Evolutionary conservation across 129 eudicot species (phyloP), one percentile per base, ranked within the genome.

Genomic region (Chrysanthemum seticuspe): DNA sequence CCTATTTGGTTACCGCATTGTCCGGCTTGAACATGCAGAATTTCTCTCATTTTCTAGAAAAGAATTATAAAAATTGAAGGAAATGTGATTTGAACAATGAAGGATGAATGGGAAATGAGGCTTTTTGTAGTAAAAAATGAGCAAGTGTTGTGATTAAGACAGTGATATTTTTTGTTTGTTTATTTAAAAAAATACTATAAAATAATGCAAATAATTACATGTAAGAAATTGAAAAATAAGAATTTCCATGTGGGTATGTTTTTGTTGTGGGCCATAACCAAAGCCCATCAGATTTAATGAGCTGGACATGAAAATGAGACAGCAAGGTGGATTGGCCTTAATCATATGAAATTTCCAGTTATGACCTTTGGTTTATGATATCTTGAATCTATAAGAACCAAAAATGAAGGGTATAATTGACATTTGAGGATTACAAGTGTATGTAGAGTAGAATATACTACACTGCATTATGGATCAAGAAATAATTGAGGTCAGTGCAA

Each of bases 1-100:
- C 97, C 95, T 64, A 87, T 87, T 68, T 87, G 97, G 87, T 91
- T 91, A 2, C 97, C 97, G 44, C 97, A 91, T 85, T 91, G 97
- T 34, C 97, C 97, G 16, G 95, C 97, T 84, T 87, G 95, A 47
- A 91, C 78, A 62, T 87, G 97, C 34, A 91, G 89, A 52, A 91
- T 87, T 78, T 90, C 97, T 73, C 97, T 90, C 97, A 90, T 90
- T 65, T 81, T 84, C 10, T 45, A 13, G 4, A 21, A 10, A 21
- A 29, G 3, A 3, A 12, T 13, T 29, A 18, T 73, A 60, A 44
- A 58, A 70, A 2, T 57, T 50, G 34, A 44, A 54, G 75, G 25
- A 62, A 45, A 45, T 36, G 36, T 52, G 68, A n/a, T n/a, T n/a
- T n/a, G 81, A 69, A 74, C 62, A 60, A 21, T 10, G 81, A 54